A percentile compares a stretch with the other conserved stretches of the same genome.
Conservation (phyloP, 2,329 filamentous ascomycete species). For the Coniella vitis region DNA sequence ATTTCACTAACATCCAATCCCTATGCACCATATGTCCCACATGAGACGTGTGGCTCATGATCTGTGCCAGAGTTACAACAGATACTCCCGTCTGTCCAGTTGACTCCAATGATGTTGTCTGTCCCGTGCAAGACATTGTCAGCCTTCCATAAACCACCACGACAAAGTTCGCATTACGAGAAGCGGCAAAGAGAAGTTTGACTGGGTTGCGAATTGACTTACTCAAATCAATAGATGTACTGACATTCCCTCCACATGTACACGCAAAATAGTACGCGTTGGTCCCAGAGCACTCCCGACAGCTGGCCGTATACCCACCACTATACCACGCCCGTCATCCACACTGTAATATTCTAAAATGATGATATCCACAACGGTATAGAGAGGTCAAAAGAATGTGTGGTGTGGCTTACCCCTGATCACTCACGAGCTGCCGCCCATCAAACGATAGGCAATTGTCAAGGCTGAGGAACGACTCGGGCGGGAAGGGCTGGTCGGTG, state of each 20-base stretch:
- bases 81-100: conserved; percentile 6
- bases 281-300: not conserved
- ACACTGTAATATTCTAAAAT: not conserved
- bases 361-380: not conserved
- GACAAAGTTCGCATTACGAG: too few species aligned
- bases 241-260: not conserved
- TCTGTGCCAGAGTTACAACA: conserved; percentile 11
- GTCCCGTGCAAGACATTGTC: not conserved
- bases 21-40: conserved; percentile 5
- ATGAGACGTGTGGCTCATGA: conserved; percentile 2
- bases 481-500: not conserved
- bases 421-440: not conserved
- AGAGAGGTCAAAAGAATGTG: not conserved
- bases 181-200: too few species aligned
- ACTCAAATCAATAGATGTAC: conserved; percentile 5
- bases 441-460: conserved; percentile 8
- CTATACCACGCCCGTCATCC: not conserved
- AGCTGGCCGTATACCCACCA: conserved; percentile 6
- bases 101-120: conserved; percentile 10
- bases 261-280: conserved; percentile 9
- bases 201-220: not conserved
- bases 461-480: conserved; percentile 5
- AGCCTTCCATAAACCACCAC: too few species aligned
- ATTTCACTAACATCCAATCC: too few species aligned
- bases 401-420: conserved; percentile 8